Conservation (phyloP, 345 rosid species). For the Ricinus communis region DNA sequence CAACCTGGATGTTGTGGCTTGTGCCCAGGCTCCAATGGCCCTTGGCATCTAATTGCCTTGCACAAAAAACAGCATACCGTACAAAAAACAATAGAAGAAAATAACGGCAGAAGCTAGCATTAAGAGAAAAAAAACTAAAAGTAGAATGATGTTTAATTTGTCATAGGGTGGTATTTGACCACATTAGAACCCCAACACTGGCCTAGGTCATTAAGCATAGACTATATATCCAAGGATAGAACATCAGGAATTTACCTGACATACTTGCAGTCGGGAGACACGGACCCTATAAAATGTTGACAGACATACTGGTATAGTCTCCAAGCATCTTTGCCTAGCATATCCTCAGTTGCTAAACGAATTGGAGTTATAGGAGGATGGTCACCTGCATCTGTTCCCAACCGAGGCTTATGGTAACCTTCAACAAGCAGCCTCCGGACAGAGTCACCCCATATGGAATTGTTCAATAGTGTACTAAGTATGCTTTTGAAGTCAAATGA, state of each 20-base stretch:
- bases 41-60: neutral
- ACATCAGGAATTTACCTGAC: conserved; percentile 45
- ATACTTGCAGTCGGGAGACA: conserved; percentile 91
- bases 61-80: neutral
- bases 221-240: neutral
- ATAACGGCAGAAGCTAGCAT: neutral
- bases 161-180: neutral
- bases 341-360: conserved; percentile 67
- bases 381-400: conserved; percentile 92
- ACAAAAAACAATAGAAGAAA: neutral
- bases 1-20: neutral
- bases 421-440: conserved; percentile 59
- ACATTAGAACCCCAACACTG: neutral
- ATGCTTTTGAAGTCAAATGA: conserved; percentile 83
- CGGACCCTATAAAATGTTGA: conserved; percentile 89
- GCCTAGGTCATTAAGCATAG: neutral
- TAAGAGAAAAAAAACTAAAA: neutral
- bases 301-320: conserved; percentile 85
- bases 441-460: conserved; percentile 57
- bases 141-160: neutral
- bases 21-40: neutral
- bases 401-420: conserved; percentile 64
- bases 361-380: conserved; percentile 99
- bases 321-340: conserved; percentile 86
- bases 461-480: conserved; percentile 58